These are phyloP conservation scores for Lodderomyces elongisporus DNA, from an alignment of 1,139 yeast genomes.

Conservation along the genomic window DNA sequence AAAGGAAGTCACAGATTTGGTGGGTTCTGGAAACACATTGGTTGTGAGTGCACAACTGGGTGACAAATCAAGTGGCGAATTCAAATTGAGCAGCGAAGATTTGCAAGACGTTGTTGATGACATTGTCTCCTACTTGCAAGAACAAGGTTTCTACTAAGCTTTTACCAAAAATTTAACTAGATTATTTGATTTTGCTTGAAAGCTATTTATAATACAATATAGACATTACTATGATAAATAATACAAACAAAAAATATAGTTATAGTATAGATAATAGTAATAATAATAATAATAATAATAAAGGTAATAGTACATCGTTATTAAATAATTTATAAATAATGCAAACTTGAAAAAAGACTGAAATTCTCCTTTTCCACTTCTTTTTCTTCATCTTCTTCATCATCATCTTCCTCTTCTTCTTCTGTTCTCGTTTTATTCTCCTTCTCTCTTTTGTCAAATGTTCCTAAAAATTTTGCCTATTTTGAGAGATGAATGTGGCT, in stretches of 20 bases:
- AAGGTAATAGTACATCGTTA: conserved; percentile 1
- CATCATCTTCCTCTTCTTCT: no score
- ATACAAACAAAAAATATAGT: background rate
- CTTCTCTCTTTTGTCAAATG: no score
- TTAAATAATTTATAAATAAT: no score
- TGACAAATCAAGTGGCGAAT: conserved; percentile 12
- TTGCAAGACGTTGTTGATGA: conserved; percentile 57
- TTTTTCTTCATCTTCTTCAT: conserved; percentile 1
- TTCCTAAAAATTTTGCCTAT: no score
- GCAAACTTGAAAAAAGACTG: no score
- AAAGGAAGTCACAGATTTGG: conserved; percentile 39
- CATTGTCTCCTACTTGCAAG: conserved; percentile 64
- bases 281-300: conserved; percentile 1
- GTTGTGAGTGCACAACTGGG: conserved; percentile 18
- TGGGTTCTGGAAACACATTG: conserved; percentile 34
- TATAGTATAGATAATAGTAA: no score
- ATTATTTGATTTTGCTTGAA: conserved; percentile 1
- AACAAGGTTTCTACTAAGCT: conserved; percentile 61
- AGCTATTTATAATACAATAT: background rate
- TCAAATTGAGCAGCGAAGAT: conserved; percentile 13
- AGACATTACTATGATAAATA: conserved; percentile 1
- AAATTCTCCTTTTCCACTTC: no score
- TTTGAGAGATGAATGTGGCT: conserved; percentile 34
- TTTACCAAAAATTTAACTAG: background rate
- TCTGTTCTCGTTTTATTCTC: no score